Evolutionary conservation across 768 basidiomycete species (phyloP), one percentile per base, ranked within the genome.

Genomic region (Xerocomellus amylosporus): DNA sequence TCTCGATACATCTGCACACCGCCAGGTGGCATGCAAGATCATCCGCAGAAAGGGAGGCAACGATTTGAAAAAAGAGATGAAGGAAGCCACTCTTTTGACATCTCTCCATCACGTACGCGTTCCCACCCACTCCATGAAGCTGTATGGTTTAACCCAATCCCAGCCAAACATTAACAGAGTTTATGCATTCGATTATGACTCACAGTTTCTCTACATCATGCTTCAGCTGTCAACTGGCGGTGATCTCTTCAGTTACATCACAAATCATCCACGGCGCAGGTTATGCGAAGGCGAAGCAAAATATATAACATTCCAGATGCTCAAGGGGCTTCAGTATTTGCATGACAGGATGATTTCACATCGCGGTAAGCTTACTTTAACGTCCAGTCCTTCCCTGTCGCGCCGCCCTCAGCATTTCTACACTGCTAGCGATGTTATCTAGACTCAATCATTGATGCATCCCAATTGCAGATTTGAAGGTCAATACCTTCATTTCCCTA

Each of bases 221-320:
- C 82, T 93, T 33, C 86, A 93, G 68, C 76, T 93, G 8, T 91
- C 88, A 62, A 91, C 90, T 0, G 90, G 90, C 10, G 90, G 90
- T 22, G 90, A 93, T 64, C 78, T 93, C n/a, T 92, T 92, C 69
- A 88, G 88, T 3, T 91, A 92, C 69, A 87, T 93, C 58, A 83
- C 82, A 15, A 83, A 77, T 51, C 79, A 83, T 55, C 72, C 78
- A 17, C 78, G 79, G 24, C 74, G 72, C 33, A 80, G 75, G 51
- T 75, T 93, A 17, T 84, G 83, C 57, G 88, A 91, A 73, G 86
- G 87, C 15, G 90, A 93, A 69, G 83, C 86, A 8, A 90, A 91
- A 70, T 93, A 89, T 65, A 84, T 90, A 49, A 87, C 87, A 77
- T 92, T 81, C 61, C 90, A 93, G 67, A 69, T 91, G 19, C 70